Evolutionary conservation across 1,284 basidiomycete species (phyloP).

Genomic region (Ganoderma sinense): DNA sequence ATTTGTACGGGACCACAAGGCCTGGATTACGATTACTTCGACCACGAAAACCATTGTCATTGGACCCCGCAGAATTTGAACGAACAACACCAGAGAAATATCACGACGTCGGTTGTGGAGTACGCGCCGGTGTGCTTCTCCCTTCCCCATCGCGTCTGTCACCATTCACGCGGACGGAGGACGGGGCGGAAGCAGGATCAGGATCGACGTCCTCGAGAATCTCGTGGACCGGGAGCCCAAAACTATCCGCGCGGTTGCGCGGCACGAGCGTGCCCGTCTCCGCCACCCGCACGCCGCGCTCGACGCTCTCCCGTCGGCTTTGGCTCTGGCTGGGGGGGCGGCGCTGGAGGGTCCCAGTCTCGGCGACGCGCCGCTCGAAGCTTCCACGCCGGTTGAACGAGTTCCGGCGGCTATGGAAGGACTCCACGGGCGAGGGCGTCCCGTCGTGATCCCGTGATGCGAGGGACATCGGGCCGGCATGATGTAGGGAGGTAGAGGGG

Average conservation of each 20-base stretch:
- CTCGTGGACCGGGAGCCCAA: slow-evolving; percentile 26
- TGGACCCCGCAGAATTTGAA: neutral
- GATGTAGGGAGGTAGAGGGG: slow-evolving; percentile 68
- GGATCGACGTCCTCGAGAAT: slow-evolving; percentile 23
- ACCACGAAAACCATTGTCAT: too few relatives aligned
- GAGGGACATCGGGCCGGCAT: slow-evolving; percentile 50
- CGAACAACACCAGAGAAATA: too few relatives aligned
- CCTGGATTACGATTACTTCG: neutral
- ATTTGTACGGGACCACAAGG: neutral
- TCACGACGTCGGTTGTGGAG: slow-evolving; percentile 22
- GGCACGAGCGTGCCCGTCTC: slow-evolving; percentile 47
- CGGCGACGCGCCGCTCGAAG: slow-evolving; percentile 46
- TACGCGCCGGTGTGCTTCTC: slow-evolving; percentile 8
- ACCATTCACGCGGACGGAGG: neutral
- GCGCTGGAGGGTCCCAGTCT: slow-evolving; percentile 46
- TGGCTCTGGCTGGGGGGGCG: slow-evolving; percentile 37
- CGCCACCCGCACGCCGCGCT: slow-evolving; percentile 67
- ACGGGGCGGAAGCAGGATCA: slow-evolving; percentile 11
- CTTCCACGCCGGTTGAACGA: slow-evolving; percentile 50
- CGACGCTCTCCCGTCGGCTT: slow-evolving; percentile 59
- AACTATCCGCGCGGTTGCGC: slow-evolving; percentile 26
- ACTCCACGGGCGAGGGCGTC: slow-evolving; percentile 57
- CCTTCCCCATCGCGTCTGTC: neutral
- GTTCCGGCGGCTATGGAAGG: slow-evolving; percentile 55
- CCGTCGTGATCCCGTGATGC: slow-evolving; percentile 38